Evolutionary conservation across 352 stramenopile species (phyloP).

Genomic region (Phytophthora fragariae): DNA sequence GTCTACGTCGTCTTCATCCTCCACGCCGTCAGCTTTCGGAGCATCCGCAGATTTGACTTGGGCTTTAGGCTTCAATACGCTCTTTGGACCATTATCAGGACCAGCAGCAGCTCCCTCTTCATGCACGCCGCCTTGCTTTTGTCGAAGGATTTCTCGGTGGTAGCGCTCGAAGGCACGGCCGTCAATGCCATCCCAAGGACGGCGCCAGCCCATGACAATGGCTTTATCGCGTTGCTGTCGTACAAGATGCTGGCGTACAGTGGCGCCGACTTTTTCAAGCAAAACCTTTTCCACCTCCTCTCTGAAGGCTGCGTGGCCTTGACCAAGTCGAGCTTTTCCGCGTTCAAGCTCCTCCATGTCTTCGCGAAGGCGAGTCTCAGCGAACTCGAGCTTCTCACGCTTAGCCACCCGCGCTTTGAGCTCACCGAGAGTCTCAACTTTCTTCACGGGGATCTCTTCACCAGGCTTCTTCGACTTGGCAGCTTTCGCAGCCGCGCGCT

Average conservation of each 20-base stretch:
- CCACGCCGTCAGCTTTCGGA: constrained; percentile 31
- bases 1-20: constrained; percentile 10
- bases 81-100: constrained; percentile 15
- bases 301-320: constrained; percentile 65
- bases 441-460: constrained; percentile 2
- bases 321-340: constrained; percentile 52
- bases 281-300: constrained; percentile 67
- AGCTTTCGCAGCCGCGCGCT: constrained; percentile 26
- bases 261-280: constrained; percentile 55
- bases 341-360: constrained; percentile 52
- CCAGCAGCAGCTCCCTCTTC: constrained; percentile 22
- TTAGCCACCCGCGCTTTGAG: constrained; percentile 48
- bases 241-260: constrained; percentile 63
- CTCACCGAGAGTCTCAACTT: constrained; percentile 42
- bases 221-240: constrained; percentile 70
- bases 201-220: constrained; percentile 60
- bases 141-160: constrained; percentile 55
- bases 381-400: constrained; percentile 44
- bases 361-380: constrained; percentile 49
- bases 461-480: constrained; percentile 18
- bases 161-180: constrained; percentile 70
- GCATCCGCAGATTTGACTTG: constrained; percentile 24
- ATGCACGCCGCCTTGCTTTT: constrained; percentile 39
- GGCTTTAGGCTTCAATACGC: constrained; percentile 4
- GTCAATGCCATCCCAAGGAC: constrained; percentile 72